Conservation (phyloP, 192 early-diverging fungal species). For the Coemansia sp. region DNA sequence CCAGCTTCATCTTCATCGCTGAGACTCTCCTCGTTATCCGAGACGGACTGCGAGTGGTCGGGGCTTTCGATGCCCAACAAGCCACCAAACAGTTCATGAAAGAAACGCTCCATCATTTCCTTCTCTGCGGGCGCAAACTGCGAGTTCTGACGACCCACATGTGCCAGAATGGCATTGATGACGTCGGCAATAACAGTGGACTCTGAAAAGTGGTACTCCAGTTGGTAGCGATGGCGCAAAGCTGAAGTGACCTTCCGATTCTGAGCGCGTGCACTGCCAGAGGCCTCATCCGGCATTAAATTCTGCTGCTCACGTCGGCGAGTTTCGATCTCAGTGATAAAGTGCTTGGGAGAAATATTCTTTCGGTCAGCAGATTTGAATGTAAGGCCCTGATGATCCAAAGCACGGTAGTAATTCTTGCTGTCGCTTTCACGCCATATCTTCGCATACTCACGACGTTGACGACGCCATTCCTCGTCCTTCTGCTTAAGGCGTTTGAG, state of each 20-base stretch:
- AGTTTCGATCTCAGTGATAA: conserved; percentile 84
- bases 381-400: conserved; percentile 92
- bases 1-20: conserved; percentile 4
- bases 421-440: conserved; percentile 93
- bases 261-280: conserved; percentile 20
- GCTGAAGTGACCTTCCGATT: conserved; percentile 46
- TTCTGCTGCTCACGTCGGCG: conserved; percentile 78
- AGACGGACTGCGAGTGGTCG: background rate
- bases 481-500: conserved; percentile 95
- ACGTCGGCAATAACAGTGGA: conserved; percentile 74
- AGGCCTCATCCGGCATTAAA: conserved; percentile 31
- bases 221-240: conserved; percentile 68
- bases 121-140: conserved; percentile 62
- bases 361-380: conserved; percentile 90
- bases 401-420: conserved; percentile 91
- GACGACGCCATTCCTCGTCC: conserved; percentile 88
- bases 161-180: conserved; percentile 69
- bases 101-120: conserved; percentile 73
- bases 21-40: conserved; percentile 4
- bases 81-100: conserved; percentile 67
- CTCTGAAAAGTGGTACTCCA: conserved; percentile 78
- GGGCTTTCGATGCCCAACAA: conserved; percentile 44
- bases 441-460: conserved; percentile 90
- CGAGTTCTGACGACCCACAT: conserved; percentile 62
- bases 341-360: conserved; percentile 69